Evolutionary conservation across 1,284 basidiomycete species (phyloP), one percentile per base, ranked within the genome.

Genomic region (Tylopilus orsonianus): DNA sequence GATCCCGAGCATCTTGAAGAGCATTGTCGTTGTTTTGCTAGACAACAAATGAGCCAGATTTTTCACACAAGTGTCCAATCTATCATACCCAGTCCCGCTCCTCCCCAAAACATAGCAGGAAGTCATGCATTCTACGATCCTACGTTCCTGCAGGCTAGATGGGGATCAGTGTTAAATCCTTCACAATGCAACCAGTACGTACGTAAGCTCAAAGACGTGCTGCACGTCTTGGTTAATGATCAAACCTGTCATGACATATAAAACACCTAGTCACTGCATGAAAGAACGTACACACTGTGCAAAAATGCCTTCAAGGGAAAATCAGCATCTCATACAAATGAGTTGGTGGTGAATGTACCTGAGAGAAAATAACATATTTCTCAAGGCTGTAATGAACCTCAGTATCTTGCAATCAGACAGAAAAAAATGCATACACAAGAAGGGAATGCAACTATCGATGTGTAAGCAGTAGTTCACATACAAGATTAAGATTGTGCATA

Each of bases 11-110:
- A 87, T 87, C 66, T 85, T 86, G 71, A 82, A 85, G 0, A 87
- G 66, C 77, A 87, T 85, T 0, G 83, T 85, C 0, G 85, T 87
- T 0, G 85, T 89, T 75, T 89, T 87, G 5, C 84, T 86, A 41
- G 9, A 13, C 1, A 4, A 16, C 38, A 16, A 48, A 44, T 55
- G 16, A 46, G 53, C 41, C n/a, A 34, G 34, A 32, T 1, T 13
- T 38, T 38, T 38, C 29, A n/a, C 14, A 0, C 14, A 2, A 14
- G 8, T 3, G 23, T 7, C 40, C 1, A 3, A 52, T n/a, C 22
- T 22, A 19, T 45, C 69, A n/a, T 61, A 85, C 83, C 85, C 84
- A 0, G 85, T 88, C 2, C 86, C 86, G 56, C 85, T 87, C 30
- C 86, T 71, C 0, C 85, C 86, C 2, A 87, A 57, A 14, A 88